phyloP scores from a whole-genome alignment of 192 early-diverging fungal genomes.

The Martensiomyces pterosporus region DNA sequence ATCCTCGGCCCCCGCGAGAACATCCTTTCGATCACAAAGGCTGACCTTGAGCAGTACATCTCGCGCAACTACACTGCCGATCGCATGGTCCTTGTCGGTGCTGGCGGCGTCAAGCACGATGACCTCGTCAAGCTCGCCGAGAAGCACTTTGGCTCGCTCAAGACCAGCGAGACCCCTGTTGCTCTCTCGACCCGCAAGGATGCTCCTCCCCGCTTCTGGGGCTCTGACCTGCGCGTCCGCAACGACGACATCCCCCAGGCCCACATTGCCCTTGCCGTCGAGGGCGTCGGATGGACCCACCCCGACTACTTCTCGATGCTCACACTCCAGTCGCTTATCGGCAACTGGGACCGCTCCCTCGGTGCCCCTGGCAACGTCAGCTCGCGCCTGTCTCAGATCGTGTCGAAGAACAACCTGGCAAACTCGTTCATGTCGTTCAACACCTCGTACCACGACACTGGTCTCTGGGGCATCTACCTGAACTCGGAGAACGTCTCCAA shows the following conservation, averaged over 20 bases:
- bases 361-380: slow-evolving; percentile 83
- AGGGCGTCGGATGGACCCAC: slow-evolving; percentile 92
- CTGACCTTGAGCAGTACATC: slow-evolving; percentile 87
- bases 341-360: slow-evolving; percentile 93
- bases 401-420: slow-evolving; percentile 81
- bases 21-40: slow-evolving; percentile 83
- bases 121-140: slow-evolving; percentile 87
- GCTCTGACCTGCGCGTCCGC: slow-evolving; percentile 84
- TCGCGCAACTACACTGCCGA: slow-evolving; percentile 93
- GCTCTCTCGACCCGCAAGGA: slow-evolving; percentile 51
- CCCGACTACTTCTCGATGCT: slow-evolving; percentile 95
- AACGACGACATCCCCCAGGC: slow-evolving; percentile 86
- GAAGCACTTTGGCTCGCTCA: slow-evolving; percentile 84
- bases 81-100: slow-evolving; percentile 93
- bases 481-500: slow-evolving; percentile 75
- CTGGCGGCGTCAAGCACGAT: slow-evolving; percentile 93
- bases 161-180: slow-evolving; percentile 53
- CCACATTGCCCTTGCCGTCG: slow-evolving; percentile 96
- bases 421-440: slow-evolving; percentile 99
- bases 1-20: slow-evolving; percentile 94
- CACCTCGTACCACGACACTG: slow-evolving; percentile 97
- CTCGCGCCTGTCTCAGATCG: slow-evolving; percentile 78
- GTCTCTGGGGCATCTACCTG: slow-evolving; percentile 95
- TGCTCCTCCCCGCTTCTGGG: slow-evolving; percentile 73
- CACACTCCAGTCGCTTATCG: slow-evolving; percentile 92